These are phyloP conservation scores for Durusdinium trenchii DNA, from an alignment of 73 alveolate species.

Conservation along the genomic window DNA sequence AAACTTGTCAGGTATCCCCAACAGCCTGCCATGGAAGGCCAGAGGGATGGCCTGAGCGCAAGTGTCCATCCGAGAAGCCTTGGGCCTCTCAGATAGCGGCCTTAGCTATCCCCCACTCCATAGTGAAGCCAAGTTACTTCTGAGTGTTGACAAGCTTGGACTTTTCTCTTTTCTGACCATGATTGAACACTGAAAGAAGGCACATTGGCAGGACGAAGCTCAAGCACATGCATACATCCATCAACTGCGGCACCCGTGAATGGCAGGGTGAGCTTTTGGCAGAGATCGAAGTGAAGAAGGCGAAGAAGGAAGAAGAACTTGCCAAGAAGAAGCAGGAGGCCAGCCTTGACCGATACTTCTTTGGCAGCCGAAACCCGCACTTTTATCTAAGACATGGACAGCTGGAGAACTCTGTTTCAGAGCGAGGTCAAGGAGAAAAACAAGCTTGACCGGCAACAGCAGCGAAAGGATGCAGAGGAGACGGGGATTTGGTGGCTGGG, in stretches of 20 bases:
- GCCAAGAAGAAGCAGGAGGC: constrained; percentile 87
- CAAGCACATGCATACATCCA: no score
- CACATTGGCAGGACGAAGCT: no score
- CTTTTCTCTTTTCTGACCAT: no score
- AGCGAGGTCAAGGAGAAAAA: constrained; percentile 23
- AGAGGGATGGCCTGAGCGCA: neutral
- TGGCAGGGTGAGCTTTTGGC: constrained; percentile 78
- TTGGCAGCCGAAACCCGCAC: neutral
- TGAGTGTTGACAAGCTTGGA: no score
- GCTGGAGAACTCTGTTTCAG: neutral
- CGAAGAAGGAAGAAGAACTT: constrained; percentile 71
- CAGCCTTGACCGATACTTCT: neutral
- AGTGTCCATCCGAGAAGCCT: no score
- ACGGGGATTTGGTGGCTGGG: neutral
- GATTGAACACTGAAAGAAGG: no score
- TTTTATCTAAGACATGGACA: neutral
- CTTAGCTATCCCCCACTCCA: no score
- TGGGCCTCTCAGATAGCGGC: no score
- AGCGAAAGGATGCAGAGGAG: constrained; percentile 57
- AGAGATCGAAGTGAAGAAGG: constrained; percentile 83
- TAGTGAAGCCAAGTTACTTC: no score
- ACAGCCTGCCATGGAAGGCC: constrained; percentile 92
- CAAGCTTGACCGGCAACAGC: constrained; percentile 57
- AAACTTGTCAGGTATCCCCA: constrained; percentile 67
- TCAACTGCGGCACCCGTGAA: neutral